Percentiles rank a stretch among this genome's conserved stretches.
Conservation (phyloP, 371 early-diverging fungal species). For the Blakeslea trispora region DNA sequence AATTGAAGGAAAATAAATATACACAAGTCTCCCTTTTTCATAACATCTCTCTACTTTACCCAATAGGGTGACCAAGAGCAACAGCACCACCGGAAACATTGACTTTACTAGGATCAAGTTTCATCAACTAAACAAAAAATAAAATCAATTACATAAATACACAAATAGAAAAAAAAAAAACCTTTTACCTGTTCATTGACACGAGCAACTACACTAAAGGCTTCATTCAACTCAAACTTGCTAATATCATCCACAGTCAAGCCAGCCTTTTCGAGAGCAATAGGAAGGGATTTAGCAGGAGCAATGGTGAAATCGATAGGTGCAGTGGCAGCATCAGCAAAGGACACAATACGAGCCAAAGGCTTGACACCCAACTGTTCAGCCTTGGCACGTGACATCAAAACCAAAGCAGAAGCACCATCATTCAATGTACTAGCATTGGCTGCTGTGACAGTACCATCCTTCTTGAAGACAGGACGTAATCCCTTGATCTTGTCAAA, state of each 20-base stretch:
- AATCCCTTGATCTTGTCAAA: slow-evolving; percentile 61
- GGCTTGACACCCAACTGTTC: slow-evolving; percentile 78
- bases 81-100: slow-evolving; percentile 93
- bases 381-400: slow-evolving; percentile 82
- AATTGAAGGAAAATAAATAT: not conserved
- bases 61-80: slow-evolving; percentile 93
- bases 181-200: slow-evolving; percentile 75
- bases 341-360: slow-evolving; percentile 77
- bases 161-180: too few relatives aligned
- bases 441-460: slow-evolving; percentile 92
- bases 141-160: too few relatives aligned
- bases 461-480: slow-evolving; percentile 65
- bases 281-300: slow-evolving; percentile 91
- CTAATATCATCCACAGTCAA: slow-evolving; percentile 74
- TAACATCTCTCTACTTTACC: too few relatives aligned
- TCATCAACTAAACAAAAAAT: slow-evolving; percentile 60
- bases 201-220: slow-evolving; percentile 90
- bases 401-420: slow-evolving; percentile 93
- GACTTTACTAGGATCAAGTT: slow-evolving; percentile 72
- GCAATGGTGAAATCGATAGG: slow-evolving; percentile 95
- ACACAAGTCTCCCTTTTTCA: too few relatives aligned
- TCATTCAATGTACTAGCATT: slow-evolving; percentile 95
- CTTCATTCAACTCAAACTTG: slow-evolving; percentile 93
- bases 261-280: slow-evolving; percentile 80
- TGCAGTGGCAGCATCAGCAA: slow-evolving; percentile 81